Evolutionary conservation across 1,284 basidiomycete genomes (phyloP).

Genomic region (Microbotryomycetes sp.): DNA sequence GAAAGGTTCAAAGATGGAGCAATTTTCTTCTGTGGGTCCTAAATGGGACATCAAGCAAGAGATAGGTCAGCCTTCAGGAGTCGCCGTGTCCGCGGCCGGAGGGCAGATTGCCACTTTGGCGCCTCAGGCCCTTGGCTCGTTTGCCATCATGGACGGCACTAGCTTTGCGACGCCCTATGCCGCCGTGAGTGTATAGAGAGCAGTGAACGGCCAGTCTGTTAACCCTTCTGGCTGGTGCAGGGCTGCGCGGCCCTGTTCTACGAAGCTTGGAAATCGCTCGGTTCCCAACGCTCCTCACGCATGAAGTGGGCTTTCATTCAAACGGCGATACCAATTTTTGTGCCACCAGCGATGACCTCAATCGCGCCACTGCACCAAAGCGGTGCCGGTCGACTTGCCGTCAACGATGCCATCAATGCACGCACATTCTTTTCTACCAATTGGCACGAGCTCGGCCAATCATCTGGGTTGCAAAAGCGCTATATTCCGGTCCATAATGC

Average conservation of each 20-base stretch:
- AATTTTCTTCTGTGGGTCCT: not conserved
- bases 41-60: not conserved
- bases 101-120: not conserved
- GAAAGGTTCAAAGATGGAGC: not conserved
- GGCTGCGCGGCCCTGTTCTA: not conserved
- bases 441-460: not conserved
- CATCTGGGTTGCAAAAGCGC: not conserved
- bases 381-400: not conserved
- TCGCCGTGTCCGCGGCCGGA: not conserved
- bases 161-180: not conserved
- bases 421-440: not conserved
- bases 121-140: not conserved
- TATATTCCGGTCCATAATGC: not conserved
- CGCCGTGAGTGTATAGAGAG: too few relatives aligned
- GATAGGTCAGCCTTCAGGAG: not conserved
- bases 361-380: not conserved
- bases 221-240: too few relatives aligned
- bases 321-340: not conserved
- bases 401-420: not conserved
- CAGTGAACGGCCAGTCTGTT: too few relatives aligned
- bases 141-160: not conserved
- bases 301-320: not conserved
- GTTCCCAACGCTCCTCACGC: not conserved
- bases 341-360: not conserved
- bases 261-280: not conserved